These are phyloP conservation scores for Seiridium cupressi DNA, from an alignment of 2,329 filamentous ascomycete genomes.

Conservation along the genomic window DNA sequence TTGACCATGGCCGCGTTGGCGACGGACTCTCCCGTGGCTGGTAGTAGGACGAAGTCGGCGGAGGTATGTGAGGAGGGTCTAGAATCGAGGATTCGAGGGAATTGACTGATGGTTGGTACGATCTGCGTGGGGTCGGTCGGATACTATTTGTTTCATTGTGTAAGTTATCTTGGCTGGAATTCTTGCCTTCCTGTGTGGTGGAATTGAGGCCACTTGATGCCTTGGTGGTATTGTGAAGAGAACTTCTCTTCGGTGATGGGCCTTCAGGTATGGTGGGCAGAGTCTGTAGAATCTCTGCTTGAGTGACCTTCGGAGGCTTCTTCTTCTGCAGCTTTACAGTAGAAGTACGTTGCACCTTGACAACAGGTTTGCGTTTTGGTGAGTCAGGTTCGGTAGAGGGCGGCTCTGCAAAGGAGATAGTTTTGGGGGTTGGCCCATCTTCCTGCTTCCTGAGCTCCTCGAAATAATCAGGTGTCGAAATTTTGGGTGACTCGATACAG, in stretches of 20 bases:
- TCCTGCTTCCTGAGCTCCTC: conserved; percentile 36
- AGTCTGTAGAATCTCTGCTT: conserved; percentile 32
- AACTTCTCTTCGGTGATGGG: conserved; percentile 40
- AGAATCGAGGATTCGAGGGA: conserved; percentile 50
- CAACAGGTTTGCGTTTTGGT: conserved; percentile 20
- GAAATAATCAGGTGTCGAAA: conserved; percentile 34
- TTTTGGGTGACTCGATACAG: conserved; percentile 17
- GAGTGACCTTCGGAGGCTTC: conserved; percentile 24
- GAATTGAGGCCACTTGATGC: conserved; percentile 14
- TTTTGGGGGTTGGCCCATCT: conserved; percentile 27
- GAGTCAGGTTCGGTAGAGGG: conserved; percentile 12
- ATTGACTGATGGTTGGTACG: conserved; percentile 53
- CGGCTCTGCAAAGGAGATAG: conserved; percentile 3
- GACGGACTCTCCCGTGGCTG: conserved; percentile 46
- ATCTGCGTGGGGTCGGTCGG: conserved; percentile 37
- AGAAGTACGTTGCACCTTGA: conserved; percentile 18
- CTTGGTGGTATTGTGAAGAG: conserved; percentile 25
- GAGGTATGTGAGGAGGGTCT: conserved; percentile 59
- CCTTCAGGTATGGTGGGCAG: conserved; percentile 53
- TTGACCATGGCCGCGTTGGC: conserved; percentile 55
- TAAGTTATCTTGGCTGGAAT: conserved; percentile 35
- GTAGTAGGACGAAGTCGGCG: conserved; percentile 65
- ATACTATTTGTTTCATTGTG: conserved; percentile 40
- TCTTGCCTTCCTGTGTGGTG: conserved; percentile 11
- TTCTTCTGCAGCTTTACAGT: conserved; percentile 52